Evolutionary conservation across 2,329 filamentous ascomycete genomes (phyloP).

Genomic region (Fusarium veterinarium): DNA sequence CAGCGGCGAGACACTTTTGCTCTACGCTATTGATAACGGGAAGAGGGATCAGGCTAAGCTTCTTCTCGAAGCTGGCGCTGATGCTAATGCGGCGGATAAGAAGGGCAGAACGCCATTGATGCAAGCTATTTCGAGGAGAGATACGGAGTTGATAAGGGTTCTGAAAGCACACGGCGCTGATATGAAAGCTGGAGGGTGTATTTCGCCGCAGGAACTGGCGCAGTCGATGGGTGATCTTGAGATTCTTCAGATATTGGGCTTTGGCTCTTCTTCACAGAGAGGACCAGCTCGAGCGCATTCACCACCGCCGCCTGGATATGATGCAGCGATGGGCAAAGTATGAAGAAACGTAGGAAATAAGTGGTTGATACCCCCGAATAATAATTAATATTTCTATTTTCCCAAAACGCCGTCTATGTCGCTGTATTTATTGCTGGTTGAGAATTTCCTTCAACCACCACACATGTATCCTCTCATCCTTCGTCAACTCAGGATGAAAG

Average conservation of each 20-base stretch:
- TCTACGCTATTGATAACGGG: constrained; percentile 47
- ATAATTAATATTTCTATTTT: constrained; percentile 15
- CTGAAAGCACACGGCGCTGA: constrained; percentile 46
- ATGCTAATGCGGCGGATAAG: constrained; percentile 48
- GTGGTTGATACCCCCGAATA: constrained; percentile 16
- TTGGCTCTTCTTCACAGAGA: constrained; percentile 11
- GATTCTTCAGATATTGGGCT: constrained; percentile 43
- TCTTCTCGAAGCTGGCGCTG: constrained; percentile 49
- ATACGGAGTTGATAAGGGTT: constrained; percentile 45
- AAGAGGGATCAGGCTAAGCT: constrained; percentile 38
- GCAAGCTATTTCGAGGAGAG: constrained; percentile 46
- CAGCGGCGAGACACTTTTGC: constrained; percentile 46
- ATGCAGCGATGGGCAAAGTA: constrained; percentile 22
- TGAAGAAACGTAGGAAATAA: constrained; percentile 1
- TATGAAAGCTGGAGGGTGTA: constrained; percentile 26
- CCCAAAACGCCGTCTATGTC: constrained; percentile 21
- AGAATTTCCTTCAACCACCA: constrained; percentile 87
- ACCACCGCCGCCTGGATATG: constrained; percentile 41
- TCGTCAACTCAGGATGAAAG: constrained; percentile 94
- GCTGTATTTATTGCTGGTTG: constrained; percentile 26
- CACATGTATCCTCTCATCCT: constrained; percentile 86
- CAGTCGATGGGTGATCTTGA: constrained; percentile 40
- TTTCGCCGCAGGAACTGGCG: constrained; percentile 42
- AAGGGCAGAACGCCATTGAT: constrained; percentile 49
- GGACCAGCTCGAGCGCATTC: constrained; percentile 24